These are phyloP conservation scores for Brassica balearica DNA, from an alignment of 441 rosid species.

Conservation along the genomic window DNA sequence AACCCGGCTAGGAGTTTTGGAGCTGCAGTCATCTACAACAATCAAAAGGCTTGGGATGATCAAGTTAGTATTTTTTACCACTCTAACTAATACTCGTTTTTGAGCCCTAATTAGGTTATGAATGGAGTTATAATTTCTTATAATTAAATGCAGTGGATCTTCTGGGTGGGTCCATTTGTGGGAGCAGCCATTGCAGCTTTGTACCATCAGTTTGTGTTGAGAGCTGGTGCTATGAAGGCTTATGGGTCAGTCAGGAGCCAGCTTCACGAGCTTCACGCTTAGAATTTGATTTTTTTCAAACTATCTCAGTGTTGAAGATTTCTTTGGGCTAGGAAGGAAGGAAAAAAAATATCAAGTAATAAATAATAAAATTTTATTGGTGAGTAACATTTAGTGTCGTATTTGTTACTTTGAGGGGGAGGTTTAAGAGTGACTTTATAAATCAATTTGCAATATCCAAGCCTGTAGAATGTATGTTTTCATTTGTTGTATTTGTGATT, in stretches of 20 bases:
- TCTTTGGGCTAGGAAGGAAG: slow-evolving; percentile 20
- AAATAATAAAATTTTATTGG: background rate
- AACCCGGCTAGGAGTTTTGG: slow-evolving; percentile 86
- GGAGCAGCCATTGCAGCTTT: slow-evolving; percentile 93
- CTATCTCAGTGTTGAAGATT: slow-evolving; percentile 22
- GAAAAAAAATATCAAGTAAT: background rate
- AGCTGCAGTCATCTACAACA: slow-evolving; percentile 66
- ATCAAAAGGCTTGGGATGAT: slow-evolving; percentile 75
- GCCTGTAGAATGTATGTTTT: slow-evolving; percentile 17
- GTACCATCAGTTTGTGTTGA: slow-evolving; percentile 80
- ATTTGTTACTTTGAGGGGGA: slow-evolving; percentile 31
- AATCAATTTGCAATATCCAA: slow-evolving; percentile 26
- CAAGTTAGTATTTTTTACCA: slow-evolving; percentile 48
- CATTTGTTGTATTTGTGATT: background rate
- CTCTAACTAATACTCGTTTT: background rate
- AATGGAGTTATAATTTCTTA: background rate
- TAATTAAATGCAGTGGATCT: slow-evolving; percentile 62
- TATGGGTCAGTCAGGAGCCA: slow-evolving; percentile 89
- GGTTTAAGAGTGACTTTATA: slow-evolving; percentile 25
- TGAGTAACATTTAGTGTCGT: slow-evolving; percentile 29
- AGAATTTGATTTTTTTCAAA: slow-evolving; percentile 24
- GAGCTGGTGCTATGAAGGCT: slow-evolving; percentile 84
- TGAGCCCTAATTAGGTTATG: background rate
- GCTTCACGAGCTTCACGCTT: slow-evolving; percentile 51
- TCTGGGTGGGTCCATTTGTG: slow-evolving; percentile 86